A percentile compares a stretch with the other conserved stretches of the same genome.
Evolutionary conservation across 2,329 filamentous ascomycete species (phyloP).

Genomic region (Aspergillus hiratsukae): DNA sequence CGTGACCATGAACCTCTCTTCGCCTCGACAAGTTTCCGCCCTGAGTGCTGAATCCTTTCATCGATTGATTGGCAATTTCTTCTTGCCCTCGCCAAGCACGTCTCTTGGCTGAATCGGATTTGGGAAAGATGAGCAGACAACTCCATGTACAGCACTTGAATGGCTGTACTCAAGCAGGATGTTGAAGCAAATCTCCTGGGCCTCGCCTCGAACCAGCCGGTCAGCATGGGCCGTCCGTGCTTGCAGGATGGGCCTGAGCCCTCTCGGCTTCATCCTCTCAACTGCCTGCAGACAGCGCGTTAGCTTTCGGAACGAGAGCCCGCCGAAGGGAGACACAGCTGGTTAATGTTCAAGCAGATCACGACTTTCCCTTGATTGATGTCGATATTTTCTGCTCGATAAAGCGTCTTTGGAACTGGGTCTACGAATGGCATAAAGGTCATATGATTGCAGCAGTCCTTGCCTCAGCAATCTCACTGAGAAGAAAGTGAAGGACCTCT

Average conservation of each 20-base stretch:
- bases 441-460: not conserved
- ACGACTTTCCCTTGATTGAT: not conserved
- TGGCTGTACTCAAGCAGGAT: not conserved
- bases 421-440: not conserved
- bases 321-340: not conserved
- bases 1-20: not conserved
- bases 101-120: not conserved
- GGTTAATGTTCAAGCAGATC: not conserved
- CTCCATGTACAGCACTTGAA: not conserved
- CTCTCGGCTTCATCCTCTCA: slow-evolving; percentile 15
- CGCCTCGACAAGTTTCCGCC: not conserved
- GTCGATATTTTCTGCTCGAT: too few relatives aligned
- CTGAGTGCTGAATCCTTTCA: not conserved
- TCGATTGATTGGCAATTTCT: not conserved
- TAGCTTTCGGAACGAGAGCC: not conserved
- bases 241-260: not conserved
- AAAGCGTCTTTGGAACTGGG: not conserved
- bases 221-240: not conserved
- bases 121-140: not conserved
- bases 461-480: not conserved
- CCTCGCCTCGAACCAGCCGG: not conserved
- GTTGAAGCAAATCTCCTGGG: not conserved
- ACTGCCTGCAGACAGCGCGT: not conserved
- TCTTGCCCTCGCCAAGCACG: not conserved
- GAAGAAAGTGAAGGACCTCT: not conserved